Evolutionary conservation across 108 stramenopile species (phyloP), one percentile per base, ranked within the genome.

Genomic region (Cyclostephanos tholiformis): DNA sequence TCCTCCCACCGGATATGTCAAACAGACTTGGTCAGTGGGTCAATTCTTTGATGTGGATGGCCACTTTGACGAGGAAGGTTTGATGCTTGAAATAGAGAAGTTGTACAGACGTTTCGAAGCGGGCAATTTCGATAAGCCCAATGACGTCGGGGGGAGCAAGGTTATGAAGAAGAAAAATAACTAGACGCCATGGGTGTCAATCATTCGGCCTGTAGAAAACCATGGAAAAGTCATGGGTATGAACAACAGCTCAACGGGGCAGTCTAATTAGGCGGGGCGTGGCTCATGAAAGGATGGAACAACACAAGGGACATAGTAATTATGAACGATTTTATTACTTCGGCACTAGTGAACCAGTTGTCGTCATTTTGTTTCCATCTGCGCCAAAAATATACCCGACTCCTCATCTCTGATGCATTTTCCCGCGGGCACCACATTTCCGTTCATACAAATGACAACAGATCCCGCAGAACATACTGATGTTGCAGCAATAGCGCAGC

Each of bases 31-130:
- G 94, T 86, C 84, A 53, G 89, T 97, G 50, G 96, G 96, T 12
- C 79, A 95, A 53, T 94, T 95, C 74, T 97, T 97, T 77, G 94
- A 95, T 74, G 87, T 86, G 76, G 93, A 95, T 22, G 96, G 96
- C n/a, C 85, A 89, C 69, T 97, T 97, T 85, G 94, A 91, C 75
- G 93, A 95, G 59, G 74, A 88, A 48, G 89, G 90, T 22, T 73
- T 94, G 50, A 69, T 83, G 61, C 64, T 88, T 53, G 85, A 83
- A 63, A 82, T 94, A 17, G 83, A 91, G 38, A 71, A 83, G 49
- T 70, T 92, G 12, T 91, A 84, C 62, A 53, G 69, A 43, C 81
- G 84, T 39, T 86, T 97, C 65, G 89, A 90, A 62, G 55, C 69
- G 0, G 87, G 88, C 13, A 86, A 97, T 58, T 90, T 83, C 64